Conservation (phyloP, 257 asterid species). For the Capsicum chinense region DNA sequence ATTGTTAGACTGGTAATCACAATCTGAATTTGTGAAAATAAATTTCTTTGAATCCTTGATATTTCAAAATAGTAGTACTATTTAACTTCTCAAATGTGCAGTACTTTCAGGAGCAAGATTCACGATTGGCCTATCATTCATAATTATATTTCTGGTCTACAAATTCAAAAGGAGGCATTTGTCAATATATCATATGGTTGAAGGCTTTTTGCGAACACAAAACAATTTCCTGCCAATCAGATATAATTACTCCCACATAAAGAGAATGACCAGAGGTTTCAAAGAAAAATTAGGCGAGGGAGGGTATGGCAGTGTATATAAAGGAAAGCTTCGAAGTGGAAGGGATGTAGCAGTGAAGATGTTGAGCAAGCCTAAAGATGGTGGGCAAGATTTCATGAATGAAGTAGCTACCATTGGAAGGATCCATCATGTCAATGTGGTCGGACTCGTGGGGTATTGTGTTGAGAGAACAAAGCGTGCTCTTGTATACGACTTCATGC, state of each 20-base stretch:
- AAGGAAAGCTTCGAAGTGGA: conserved; percentile 58
- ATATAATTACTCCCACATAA: conserved; percentile 54
- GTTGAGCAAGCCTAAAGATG: conserved; percentile 44
- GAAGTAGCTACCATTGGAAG: conserved; percentile 61
- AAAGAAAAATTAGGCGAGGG: conserved; percentile 58
- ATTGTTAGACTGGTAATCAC: background rate
- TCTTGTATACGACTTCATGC: conserved; percentile 52
- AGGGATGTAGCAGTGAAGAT: conserved; percentile 53
- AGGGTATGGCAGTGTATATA: conserved; percentile 51
- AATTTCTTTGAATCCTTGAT: background rate
- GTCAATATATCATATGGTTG: conserved; percentile 35
- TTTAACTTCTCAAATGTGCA: background rate
- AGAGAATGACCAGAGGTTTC: conserved; percentile 54
- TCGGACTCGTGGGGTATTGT: conserved; percentile 55
- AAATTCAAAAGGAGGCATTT: conserved; percentile 37
- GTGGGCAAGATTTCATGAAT: conserved; percentile 56
- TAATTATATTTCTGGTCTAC: conserved; percentile 32
- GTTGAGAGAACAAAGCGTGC: conserved; percentile 53
- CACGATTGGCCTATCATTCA: conserved; percentile 32
- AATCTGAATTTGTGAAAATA: background rate
- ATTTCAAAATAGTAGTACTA: background rate
- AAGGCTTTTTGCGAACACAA: conserved; percentile 35
- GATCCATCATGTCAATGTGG: conserved; percentile 57
- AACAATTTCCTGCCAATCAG: conserved; percentile 47
- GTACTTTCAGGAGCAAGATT: background rate